phyloP scores from a whole-genome alignment of 108 stramenopile species.

The Cyclostephanos tholiformis region DNA sequence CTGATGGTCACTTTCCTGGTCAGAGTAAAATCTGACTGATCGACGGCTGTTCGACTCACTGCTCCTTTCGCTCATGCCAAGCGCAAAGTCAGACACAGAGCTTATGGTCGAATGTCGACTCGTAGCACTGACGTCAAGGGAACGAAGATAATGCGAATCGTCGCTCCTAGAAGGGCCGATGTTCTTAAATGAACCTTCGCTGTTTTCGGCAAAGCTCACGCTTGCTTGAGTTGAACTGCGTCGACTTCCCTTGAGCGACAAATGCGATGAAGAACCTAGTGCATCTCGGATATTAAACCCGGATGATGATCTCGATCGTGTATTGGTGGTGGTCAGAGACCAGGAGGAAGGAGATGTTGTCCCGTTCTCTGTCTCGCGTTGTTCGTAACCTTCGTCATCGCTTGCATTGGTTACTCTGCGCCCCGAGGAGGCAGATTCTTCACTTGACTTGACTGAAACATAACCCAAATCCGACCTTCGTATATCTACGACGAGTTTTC shows the following conservation, averaged over 20 bases:
- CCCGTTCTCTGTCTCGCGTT: neutral
- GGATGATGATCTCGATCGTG: neutral
- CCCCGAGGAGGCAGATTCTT: neutral
- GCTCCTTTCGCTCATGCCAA: neutral
- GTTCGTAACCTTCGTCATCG: neutral
- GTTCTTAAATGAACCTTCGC: neutral
- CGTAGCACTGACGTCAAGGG: neutral
- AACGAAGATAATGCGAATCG: neutral
- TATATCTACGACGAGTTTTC: neutral
- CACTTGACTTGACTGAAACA: neutral
- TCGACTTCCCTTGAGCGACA: neutral
- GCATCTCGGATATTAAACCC: neutral
- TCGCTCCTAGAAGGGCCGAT: neutral
- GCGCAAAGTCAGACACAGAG: neutral
- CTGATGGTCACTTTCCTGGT: neutral
- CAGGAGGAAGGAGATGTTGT: neutral
- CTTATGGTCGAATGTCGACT: neutral
- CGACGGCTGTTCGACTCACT: slow-evolving; percentile 2
- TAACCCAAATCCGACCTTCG: neutral
- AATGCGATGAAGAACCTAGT: neutral
- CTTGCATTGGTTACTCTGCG: neutral
- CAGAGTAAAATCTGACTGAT: neutral
- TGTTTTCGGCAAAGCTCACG: neutral
- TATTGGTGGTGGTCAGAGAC: neutral
- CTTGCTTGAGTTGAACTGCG: neutral